Conservation (phyloP, 441 rosid genomes). For the Rhodomyrtus psidioides region DNA sequence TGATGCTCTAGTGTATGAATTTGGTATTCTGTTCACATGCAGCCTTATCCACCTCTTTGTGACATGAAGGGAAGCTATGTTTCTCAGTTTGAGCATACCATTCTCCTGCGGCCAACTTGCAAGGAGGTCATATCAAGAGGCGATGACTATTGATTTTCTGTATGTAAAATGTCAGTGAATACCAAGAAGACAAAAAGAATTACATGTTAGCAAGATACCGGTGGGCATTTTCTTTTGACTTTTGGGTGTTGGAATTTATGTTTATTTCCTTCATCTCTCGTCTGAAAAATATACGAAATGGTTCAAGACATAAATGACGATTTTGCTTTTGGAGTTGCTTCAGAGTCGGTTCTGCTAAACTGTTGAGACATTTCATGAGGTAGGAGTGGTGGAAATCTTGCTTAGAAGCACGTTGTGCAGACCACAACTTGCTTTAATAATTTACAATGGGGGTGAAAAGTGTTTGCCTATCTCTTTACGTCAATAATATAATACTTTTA, state of each 20-base stretch:
- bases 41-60: constrained; percentile 92
- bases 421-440: neutral
- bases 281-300: neutral
- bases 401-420: neutral
- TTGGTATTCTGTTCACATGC: constrained; percentile 8
- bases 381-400: neutral
- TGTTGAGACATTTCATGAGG: neutral
- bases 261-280: neutral
- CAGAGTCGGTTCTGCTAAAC: neutral
- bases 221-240: neutral
- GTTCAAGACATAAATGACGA: neutral
- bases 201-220: neutral
- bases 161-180: neutral
- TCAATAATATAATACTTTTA: neutral
- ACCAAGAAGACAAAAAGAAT: neutral
- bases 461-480: neutral
- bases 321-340: neutral
- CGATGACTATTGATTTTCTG: constrained; percentile 50
- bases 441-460: neutral
- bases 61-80: constrained; percentile 89
- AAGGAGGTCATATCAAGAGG: constrained; percentile 94
- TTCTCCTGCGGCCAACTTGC: constrained; percentile 91
- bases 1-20: neutral
- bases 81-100: constrained; percentile 92
- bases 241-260: neutral